These are phyloP conservation scores for Aspergillus persii DNA, from an alignment of 2,329 filamentous ascomycete species.

Conservation along the genomic window DNA sequence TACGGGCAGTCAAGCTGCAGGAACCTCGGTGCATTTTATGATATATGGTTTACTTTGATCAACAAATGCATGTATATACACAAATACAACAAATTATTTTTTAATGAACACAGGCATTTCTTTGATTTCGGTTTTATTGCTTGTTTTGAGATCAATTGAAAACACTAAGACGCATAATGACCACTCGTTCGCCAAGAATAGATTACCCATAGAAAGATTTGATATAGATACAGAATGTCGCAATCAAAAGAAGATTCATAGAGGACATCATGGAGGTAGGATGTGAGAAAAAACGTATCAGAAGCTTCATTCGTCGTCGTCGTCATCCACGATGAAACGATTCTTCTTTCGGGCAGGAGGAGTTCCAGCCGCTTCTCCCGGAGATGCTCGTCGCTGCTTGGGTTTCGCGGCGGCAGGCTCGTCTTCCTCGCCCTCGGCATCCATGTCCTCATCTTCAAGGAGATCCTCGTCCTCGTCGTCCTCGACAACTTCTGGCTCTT, in stretches of 20 bases:
- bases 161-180: background rate
- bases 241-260: constrained; percentile 7
- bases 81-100: background rate
- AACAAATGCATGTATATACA: background rate
- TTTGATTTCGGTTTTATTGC: background rate
- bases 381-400: constrained; percentile 28
- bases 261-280: background rate
- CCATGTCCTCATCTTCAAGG: constrained; percentile 44
- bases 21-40: background rate
- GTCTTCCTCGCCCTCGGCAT: constrained; percentile 46
- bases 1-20: background rate
- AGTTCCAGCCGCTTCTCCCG: constrained; percentile 28
- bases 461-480: constrained; percentile 45
- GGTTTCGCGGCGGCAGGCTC: constrained; percentile 28
- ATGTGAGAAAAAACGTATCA: constrained; percentile 2
- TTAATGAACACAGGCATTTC: background rate
- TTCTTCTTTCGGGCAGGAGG: constrained; percentile 46
- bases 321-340: constrained; percentile 48
- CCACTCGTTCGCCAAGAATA: constrained; percentile 2
- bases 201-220: background rate
- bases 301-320: constrained; percentile 44
- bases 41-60: background rate
- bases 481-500: constrained; percentile 47
- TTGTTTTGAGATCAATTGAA: background rate
- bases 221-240: constrained; percentile 11